phyloP scores from a whole-genome alignment of 2,329 filamentous ascomycete genomes.

The Rhynchosporium agropyri region DNA sequence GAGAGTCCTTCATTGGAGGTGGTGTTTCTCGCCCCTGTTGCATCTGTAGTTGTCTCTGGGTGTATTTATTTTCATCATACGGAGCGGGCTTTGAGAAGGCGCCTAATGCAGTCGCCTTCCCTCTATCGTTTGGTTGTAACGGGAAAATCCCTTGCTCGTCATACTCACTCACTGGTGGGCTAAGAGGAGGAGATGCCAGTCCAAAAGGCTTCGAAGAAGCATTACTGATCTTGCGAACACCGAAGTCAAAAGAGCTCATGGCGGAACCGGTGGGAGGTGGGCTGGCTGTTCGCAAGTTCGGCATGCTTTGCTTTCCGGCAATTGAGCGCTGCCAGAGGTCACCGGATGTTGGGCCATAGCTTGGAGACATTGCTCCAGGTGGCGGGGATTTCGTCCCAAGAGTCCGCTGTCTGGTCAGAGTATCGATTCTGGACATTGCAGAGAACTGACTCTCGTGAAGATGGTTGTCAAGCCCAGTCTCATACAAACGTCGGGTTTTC shows the following conservation, averaged over 20 bases:
- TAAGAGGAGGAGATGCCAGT: slow-evolving; percentile 59
- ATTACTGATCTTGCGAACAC: slow-evolving; percentile 40
- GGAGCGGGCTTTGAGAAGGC: slow-evolving; percentile 72
- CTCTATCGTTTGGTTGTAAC: slow-evolving; percentile 74
- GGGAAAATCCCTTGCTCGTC: slow-evolving; percentile 67
- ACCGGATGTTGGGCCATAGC: slow-evolving; percentile 44
- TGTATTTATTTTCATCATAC: slow-evolving; percentile 85
- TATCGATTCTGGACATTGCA: slow-evolving; percentile 78
- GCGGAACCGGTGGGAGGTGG: slow-evolving; percentile 42
- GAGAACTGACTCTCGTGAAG: slow-evolving; percentile 79
- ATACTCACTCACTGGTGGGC: slow-evolving; percentile 71
- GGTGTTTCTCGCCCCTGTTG: slow-evolving; percentile 73
- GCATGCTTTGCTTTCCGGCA: slow-evolving; percentile 64
- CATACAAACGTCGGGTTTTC: slow-evolving; percentile 77
- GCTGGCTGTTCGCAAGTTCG: slow-evolving; percentile 65
- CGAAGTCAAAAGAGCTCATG: slow-evolving; percentile 45
- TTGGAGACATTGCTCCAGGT: slow-evolving; percentile 34
- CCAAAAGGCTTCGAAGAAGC: slow-evolving; percentile 41
- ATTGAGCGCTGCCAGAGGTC: slow-evolving; percentile 54
- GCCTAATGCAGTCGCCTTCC: slow-evolving; percentile 77
- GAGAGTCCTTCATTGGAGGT: slow-evolving; percentile 40
- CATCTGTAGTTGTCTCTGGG: slow-evolving; percentile 79
- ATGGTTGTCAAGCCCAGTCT: slow-evolving; percentile 78
- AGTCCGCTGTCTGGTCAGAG: slow-evolving; percentile 64
- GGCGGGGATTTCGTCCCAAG: slow-evolving; percentile 38